A percentile compares a stretch with the other conserved stretches of the same genome.
Evolutionary conservation across 164 flowering plant species (phyloP).

Genomic region (Tetrastigma voinierianum): DNA sequence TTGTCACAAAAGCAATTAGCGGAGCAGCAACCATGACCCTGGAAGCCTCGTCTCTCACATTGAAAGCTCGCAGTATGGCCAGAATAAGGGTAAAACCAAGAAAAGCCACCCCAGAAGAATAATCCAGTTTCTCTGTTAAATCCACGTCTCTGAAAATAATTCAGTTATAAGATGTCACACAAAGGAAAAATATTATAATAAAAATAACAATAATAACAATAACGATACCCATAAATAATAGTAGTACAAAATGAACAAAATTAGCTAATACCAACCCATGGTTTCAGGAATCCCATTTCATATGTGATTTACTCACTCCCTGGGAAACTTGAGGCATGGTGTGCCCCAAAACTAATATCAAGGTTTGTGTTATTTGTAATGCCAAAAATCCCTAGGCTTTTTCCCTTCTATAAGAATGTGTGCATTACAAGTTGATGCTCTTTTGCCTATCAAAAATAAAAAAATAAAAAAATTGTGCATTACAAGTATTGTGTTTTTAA

Average conservation of each 20-base stretch:
- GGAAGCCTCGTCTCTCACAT: slow-evolving; percentile 69
- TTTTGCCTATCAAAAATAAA: no score
- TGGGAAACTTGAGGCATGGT: no score
- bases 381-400: no score
- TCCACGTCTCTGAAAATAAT: slow-evolving; percentile 69
- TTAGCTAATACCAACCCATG: no score
- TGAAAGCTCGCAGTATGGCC: slow-evolving; percentile 61
- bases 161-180: slow-evolving; percentile 1
- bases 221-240: neutral
- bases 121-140: slow-evolving; percentile 74
- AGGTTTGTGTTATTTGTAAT: no score
- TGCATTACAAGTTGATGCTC: no score
- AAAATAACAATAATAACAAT: neutral
- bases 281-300: no score
- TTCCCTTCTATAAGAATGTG: no score
- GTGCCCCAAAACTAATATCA: no score
- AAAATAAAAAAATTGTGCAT: no score
- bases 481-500: no score
- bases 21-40: slow-evolving; percentile 94
- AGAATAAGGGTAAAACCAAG: slow-evolving; percentile 67
- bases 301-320: no score
- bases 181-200: neutral
- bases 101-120: slow-evolving; percentile 76
- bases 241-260: neutral
- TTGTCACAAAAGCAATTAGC: slow-evolving; percentile 68